Evolutionary conservation across 2,329 filamentous ascomycete species (phyloP), one percentile per base, ranked within the genome.

Genomic region (Trichoderma oligosporum): DNA sequence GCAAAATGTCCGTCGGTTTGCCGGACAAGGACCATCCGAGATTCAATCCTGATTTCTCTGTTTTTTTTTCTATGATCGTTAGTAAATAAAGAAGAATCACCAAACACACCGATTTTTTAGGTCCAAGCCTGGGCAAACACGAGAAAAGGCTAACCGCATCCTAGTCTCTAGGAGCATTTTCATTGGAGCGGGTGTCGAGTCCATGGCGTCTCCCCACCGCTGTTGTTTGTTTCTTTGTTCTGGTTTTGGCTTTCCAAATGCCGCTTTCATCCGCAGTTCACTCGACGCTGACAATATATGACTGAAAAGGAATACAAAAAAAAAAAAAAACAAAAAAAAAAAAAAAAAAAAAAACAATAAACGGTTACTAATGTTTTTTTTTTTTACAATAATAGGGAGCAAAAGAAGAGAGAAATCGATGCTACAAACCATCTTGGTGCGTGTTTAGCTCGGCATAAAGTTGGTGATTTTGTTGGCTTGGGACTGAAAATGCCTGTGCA

Each of bases 161-260:
- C 35, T 47, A 31, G 44, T 18, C 27, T 3, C 44, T 46, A 33
- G 39, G 38, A 7, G 25, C 35, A 29, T 35, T 39, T 29, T 33
- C 18, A 42, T 58, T 55, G 56, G 51, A 55, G 56, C 56, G 56
- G 49, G 22, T 56, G 39, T 14, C 5, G 12, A 36, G 27, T 25
- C 41, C 25, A 44, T 31, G 44, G 25, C 20, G 31, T 31, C 38
- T 52, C 55, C 31, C 55, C 55, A 52, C 55, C 39, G 16, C 36
- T 20, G 29, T 22, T 12, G 36, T 27, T 18, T 39, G 22, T 39
- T 11, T 29, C 27, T 45, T 7, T 31, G 25, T 46, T 16, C 20
- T 20, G 6, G n/a, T 53, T 33, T 22, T 29, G 39, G 41, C 36
- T 55, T 45, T 55, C 39, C 33, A 38, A 7, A 33, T 31, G 49